Conservation (phyloP, 768 basidiomycete genomes). For the Kwoniella dejecticola region DNA sequence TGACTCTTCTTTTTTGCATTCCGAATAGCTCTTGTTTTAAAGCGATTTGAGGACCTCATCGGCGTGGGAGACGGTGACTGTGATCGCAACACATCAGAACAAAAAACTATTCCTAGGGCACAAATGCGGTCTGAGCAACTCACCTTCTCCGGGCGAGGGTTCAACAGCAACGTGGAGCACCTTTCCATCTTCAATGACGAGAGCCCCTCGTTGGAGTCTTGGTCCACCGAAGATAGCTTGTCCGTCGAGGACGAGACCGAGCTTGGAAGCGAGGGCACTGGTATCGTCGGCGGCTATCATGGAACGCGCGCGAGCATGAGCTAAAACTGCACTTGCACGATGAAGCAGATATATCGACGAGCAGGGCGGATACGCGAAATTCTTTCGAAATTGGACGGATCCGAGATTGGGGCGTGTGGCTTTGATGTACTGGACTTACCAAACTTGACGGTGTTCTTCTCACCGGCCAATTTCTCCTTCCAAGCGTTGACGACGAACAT, state of each 20-base stretch:
- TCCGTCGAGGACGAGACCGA: slow-evolving; percentile 68
- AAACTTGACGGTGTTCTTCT: slow-evolving; percentile 62
- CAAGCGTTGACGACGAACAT: slow-evolving; percentile 61
- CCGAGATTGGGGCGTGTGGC: neutral
- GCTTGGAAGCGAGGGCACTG: slow-evolving; percentile 61
- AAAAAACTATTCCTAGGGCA: too few relatives aligned
- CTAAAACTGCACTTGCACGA: too few relatives aligned
- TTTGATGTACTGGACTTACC: slow-evolving; percentile 26
- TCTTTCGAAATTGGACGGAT: neutral
- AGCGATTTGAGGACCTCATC: slow-evolving; percentile 58
- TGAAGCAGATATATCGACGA: too few relatives aligned
- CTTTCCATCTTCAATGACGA: slow-evolving; percentile 64
- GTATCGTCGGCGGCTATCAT: slow-evolving; percentile 66
- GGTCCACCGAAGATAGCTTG: slow-evolving; percentile 66
- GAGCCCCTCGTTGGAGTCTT: slow-evolving; percentile 63
- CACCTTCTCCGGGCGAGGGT: slow-evolving; percentile 57
- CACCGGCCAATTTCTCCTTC: slow-evolving; percentile 58
- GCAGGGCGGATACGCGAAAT: neutral
- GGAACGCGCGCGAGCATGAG: too few relatives aligned
- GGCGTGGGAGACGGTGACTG: slow-evolving; percentile 63
- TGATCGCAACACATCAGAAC: too few relatives aligned
- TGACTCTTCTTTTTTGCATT: neutral
- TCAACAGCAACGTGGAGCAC: slow-evolving; percentile 69
- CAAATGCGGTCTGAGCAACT: slow-evolving; percentile 17
- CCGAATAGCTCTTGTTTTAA: slow-evolving; percentile 25